A percentile compares a stretch with the other conserved stretches of the same genome.
Evolutionary conservation across 2,329 filamentous ascomycete genomes (phyloP).

Genomic region (Cephalotrichum gorgonifer): DNA sequence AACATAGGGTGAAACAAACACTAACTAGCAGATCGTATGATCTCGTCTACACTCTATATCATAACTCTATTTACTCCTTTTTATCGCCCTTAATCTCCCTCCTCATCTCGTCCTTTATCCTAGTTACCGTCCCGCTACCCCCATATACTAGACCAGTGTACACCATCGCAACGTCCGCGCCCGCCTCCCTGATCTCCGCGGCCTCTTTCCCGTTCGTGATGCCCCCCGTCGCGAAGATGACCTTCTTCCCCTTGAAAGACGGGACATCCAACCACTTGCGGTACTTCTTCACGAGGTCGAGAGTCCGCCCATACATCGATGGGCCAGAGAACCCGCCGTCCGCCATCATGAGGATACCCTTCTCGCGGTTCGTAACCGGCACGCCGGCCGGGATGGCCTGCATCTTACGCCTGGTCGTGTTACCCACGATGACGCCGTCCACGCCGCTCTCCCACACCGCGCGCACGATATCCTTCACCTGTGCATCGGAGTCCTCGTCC

Average conservation of each 20-base stretch:
- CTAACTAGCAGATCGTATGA: not conserved
- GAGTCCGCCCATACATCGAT: conserved; percentile 72
- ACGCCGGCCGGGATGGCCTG: conserved; percentile 59
- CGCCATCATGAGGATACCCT: conserved; percentile 58
- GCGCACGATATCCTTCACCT: conserved; percentile 80
- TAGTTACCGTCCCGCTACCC: conserved; percentile 52
- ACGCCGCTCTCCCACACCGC: conserved; percentile 78
- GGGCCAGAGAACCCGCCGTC: conserved; percentile 81
- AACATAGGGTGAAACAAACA: not conserved
- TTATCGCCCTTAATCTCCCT: conserved; percentile 20
- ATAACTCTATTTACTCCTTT: not conserved
- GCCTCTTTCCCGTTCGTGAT: conserved; percentile 85
- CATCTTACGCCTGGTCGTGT: conserved; percentile 76
- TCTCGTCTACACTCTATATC: not conserved
- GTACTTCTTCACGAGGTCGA: conserved; percentile 71
- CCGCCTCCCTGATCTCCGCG: conserved; percentile 70
- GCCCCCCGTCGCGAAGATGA: conserved; percentile 88
- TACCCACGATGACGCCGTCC: conserved; percentile 92
- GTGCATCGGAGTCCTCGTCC: conserved; percentile 77
- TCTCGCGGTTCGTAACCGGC: conserved; percentile 55
- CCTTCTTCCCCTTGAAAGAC: conserved; percentile 47
- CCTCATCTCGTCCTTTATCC: conserved; percentile 55
- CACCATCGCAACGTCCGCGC: conserved; percentile 82
- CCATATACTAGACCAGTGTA: conserved; percentile 69
- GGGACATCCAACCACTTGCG: conserved; percentile 53